These are phyloP conservation scores for Phytopythium cucurbitacearum DNA, from an alignment of 352 stramenopile genomes.

Conservation along the genomic window DNA sequence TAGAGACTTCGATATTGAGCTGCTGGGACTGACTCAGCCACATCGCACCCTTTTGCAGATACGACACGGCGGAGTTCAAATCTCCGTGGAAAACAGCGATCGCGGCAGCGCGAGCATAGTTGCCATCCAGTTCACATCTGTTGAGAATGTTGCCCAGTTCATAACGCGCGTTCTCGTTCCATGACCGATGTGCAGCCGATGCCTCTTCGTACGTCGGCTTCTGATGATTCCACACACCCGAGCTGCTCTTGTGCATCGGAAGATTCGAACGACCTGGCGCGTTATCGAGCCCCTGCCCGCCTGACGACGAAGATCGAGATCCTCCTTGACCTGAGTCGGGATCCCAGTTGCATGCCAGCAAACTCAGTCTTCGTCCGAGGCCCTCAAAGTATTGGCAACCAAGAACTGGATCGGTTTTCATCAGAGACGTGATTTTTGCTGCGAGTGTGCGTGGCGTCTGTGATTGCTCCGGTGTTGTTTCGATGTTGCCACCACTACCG, in stretches of 20 bases:
- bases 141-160: constrained; percentile 57
- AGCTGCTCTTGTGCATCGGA: constrained; percentile 55
- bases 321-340: constrained; percentile 52
- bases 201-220: constrained; percentile 54
- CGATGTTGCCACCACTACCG: constrained; percentile 2
- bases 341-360: constrained; percentile 82
- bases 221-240: constrained; percentile 54
- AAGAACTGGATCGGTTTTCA: constrained; percentile 61
- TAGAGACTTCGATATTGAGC: constrained; percentile 24
- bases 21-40: constrained; percentile 58
- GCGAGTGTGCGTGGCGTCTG: not conserved
- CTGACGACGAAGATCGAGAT: constrained; percentile 11
- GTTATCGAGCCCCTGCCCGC: constrained; percentile 25
- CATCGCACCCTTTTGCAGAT: constrained; percentile 69
- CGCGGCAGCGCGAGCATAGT: constrained; percentile 64
- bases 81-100: constrained; percentile 86
- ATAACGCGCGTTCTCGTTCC: constrained; percentile 43
- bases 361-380: constrained; percentile 53
- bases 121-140: constrained; percentile 55
- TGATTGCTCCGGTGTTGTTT: constrained; percentile 4
- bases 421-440: constrained; percentile 32
- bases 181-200: constrained; percentile 40
- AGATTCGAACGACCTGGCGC: constrained; percentile 18
- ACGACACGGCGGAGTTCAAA: constrained; percentile 51
- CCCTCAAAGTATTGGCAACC: constrained; percentile 76